phyloP scores from a whole-genome alignment of 257 asterid species.

The Agastache rugosa region DNA sequence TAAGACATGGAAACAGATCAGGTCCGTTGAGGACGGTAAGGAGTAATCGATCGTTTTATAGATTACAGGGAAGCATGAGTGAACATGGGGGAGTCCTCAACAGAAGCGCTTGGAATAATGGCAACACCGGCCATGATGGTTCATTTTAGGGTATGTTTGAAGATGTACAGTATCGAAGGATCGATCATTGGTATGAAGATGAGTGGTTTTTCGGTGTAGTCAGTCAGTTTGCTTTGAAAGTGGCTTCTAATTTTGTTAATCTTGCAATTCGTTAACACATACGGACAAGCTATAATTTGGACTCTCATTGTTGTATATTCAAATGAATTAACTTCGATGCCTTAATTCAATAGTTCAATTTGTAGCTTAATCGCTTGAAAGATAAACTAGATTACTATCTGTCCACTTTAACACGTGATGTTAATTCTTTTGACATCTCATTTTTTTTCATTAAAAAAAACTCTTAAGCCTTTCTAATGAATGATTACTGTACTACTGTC shows the following conservation, averaged over 20 bases:
- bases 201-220: constrained; percentile 47
- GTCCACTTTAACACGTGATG: too few species aligned
- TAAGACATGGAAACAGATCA: constrained; percentile 75
- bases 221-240: too few species aligned
- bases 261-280: constrained; percentile 47
- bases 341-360: constrained; percentile 11
- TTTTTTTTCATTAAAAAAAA: too few species aligned
- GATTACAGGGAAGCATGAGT: constrained; percentile 80
- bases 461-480: too few species aligned
- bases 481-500: too few species aligned
- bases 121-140: constrained; percentile 53
- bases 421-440: too few species aligned
- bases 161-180: constrained; percentile 70
- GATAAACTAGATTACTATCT: too few species aligned
- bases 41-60: constrained; percentile 69
- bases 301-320: constrained; percentile 45
- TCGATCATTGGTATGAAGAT: constrained; percentile 50
- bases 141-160: constrained; percentile 63
- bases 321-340: constrained; percentile 40
- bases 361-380: background rate
- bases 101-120: constrained; percentile 64
- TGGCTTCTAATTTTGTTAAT: constrained; percentile 70
- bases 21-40: constrained; percentile 80
- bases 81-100: constrained; percentile 67
- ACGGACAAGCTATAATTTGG: constrained; percentile 40